A percentile compares a stretch with the other conserved stretches of the same genome.
phyloP scores from a whole-genome alignment of 2,329 filamentous ascomycete species.

The Hymenoscyphus occultus region DNA sequence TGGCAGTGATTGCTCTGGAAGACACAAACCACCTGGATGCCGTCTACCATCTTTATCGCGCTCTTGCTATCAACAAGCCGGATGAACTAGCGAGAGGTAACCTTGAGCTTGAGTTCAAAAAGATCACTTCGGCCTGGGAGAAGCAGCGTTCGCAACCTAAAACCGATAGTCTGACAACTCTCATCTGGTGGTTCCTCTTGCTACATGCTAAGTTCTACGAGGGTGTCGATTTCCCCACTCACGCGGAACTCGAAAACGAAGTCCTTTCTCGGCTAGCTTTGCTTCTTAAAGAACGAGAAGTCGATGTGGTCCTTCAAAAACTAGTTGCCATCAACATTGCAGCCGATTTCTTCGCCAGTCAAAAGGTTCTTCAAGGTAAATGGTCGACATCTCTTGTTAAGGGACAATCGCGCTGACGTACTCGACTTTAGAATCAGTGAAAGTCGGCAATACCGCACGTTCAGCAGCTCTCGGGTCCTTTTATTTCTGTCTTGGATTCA shows the following conservation, averaged over 20 bases:
- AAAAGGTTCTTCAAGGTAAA: conserved; percentile 58
- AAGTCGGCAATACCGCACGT: conserved; percentile 25
- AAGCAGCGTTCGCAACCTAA: conserved; percentile 37
- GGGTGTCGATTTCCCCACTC: conserved; percentile 69
- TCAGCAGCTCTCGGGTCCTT: conserved; percentile 45
- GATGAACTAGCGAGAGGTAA: conserved; percentile 74
- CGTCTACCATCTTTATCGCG: conserved; percentile 86
- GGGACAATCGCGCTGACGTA: neutral
- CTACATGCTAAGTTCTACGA: conserved; percentile 83
- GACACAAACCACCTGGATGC: conserved; percentile 78
- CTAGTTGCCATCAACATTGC: conserved; percentile 84
- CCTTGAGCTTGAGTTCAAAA: conserved; percentile 75
- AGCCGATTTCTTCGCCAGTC: conserved; percentile 69
- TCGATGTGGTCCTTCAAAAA: conserved; percentile 67
- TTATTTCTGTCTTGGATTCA: conserved; percentile 71
- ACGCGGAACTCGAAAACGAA: conserved; percentile 80
- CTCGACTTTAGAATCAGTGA: conserved; percentile 41
- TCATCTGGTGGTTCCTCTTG: conserved; percentile 79
- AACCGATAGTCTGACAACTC: conserved; percentile 46
- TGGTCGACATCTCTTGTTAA: conserved; percentile 3
- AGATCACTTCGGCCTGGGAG: conserved; percentile 55
- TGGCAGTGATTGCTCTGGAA: conserved; percentile 79
- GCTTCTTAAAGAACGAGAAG: conserved; percentile 65
- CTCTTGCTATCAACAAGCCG: conserved; percentile 70
- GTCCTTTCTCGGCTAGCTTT: conserved; percentile 75